Evolutionary conservation across 2,329 filamentous ascomycete genomes (phyloP).

Genomic region (Botrytis galanthina): DNA sequence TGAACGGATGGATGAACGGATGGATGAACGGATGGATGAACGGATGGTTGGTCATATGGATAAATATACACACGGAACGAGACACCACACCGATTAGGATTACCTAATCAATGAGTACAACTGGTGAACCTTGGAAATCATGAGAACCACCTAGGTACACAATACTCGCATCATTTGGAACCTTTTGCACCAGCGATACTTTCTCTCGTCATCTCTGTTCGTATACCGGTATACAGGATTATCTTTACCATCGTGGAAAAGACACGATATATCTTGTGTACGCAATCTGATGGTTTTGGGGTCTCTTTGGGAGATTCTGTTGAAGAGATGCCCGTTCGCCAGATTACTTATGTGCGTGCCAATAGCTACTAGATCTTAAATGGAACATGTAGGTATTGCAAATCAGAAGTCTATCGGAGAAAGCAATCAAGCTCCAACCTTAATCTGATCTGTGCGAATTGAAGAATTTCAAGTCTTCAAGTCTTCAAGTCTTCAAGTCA

Average conservation of each 20-base stretch:
- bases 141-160: no score
- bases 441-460: background rate
- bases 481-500: background rate
- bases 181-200: background rate
- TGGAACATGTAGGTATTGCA: background rate
- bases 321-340: background rate
- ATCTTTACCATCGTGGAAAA: background rate
- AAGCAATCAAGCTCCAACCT: background rate
- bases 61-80: background rate
- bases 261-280: no score
- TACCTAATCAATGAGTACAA: background rate
- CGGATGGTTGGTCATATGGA: no score
- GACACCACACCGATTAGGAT: background rate
- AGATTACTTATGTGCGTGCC: background rate
- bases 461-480: background rate
- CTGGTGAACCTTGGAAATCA: no score
- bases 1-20: background rate
- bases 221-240: background rate
- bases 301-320: background rate
- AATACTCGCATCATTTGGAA: background rate
- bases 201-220: background rate
- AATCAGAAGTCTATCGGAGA: background rate
- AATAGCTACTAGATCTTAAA: background rate
- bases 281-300: background rate
- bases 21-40: background rate